These are phyloP conservation scores for Oryza glumipatula DNA, from an alignment of 176 grass and related monocot genomes.

Conservation along the genomic window DNA sequence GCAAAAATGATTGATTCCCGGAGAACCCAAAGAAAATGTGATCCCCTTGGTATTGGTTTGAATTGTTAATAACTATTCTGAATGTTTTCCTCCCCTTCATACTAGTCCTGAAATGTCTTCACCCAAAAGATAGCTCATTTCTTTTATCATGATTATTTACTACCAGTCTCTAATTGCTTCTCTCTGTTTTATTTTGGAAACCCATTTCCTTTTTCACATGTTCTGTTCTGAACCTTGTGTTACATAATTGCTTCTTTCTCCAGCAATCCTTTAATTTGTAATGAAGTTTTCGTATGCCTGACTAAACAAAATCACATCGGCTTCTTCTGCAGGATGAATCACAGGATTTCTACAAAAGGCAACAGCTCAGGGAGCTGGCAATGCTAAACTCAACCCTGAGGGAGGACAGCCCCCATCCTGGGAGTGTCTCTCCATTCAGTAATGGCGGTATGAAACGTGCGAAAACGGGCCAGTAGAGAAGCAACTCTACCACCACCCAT, in stretches of 20 bases:
- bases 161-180: neutral
- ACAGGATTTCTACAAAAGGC: slow-evolving; percentile 93
- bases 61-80: neutral
- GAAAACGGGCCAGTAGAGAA: slow-evolving; percentile 59
- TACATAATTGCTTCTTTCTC: neutral
- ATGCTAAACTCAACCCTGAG: slow-evolving; percentile 84
- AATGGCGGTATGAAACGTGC: slow-evolving; percentile 83
- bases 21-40: neutral
- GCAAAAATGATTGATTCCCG: neutral
- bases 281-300: neutral
- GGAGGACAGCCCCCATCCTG: slow-evolving; percentile 82
- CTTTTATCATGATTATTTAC: neutral
- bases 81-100: neutral
- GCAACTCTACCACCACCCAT: neutral
- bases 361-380: slow-evolving; percentile 91
- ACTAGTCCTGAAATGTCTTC: neutral
- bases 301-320: neutral
- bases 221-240: neutral
- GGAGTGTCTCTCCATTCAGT: slow-evolving; percentile 69
- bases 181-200: neutral
- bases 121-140: neutral
- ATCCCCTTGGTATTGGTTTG: neutral
- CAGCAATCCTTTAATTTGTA: neutral
- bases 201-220: neutral
- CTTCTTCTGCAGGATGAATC: slow-evolving; percentile 74